phyloP scores from a whole-genome alignment of 306 rosid genomes.

The Gynostemma pentaphyllum region DNA sequence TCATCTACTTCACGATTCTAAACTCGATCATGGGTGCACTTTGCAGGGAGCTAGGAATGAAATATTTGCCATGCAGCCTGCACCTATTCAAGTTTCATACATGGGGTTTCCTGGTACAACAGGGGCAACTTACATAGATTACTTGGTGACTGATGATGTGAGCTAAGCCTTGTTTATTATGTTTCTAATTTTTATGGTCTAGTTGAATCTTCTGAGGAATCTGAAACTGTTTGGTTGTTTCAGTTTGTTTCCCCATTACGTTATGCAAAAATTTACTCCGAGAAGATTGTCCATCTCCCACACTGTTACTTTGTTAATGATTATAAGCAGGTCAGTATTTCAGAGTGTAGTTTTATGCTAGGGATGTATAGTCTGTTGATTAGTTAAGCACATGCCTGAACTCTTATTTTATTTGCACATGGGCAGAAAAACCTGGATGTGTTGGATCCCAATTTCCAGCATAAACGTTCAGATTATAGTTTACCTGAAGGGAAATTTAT shows the following conservation, averaged over 20 bases:
- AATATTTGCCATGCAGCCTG: conserved; percentile 89
- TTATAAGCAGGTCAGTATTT: conserved; percentile 74
- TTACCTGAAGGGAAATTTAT: conserved; percentile 86
- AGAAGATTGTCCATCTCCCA: conserved; percentile 92
- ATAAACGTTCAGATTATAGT: conserved; percentile 77
- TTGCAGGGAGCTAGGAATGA: conserved; percentile 94
- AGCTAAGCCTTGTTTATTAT: conserved; percentile 1
- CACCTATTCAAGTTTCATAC: conserved; percentile 96
- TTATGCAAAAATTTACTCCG: conserved; percentile 79
- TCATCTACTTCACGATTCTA: no score
- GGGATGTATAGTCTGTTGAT: neutral
- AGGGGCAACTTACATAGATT: conserved; percentile 81
- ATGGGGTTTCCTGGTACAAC: conserved; percentile 99
- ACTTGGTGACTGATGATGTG: conserved; percentile 90
- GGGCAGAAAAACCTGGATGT: conserved; percentile 88
- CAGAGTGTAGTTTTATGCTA: neutral
- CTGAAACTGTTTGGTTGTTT: conserved; percentile 7
- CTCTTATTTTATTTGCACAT: neutral
- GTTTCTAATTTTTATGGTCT: neutral
- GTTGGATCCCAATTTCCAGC: conserved; percentile 62
- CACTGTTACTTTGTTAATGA: conserved; percentile 98
- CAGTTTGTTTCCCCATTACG: conserved; percentile 88
- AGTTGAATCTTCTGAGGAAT: neutral
- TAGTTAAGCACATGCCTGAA: neutral
- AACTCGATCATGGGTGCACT: no score